Evolutionary conservation across 2,329 filamentous ascomycete species (phyloP).

Genomic region (Curvularia hawaiiensis): DNA sequence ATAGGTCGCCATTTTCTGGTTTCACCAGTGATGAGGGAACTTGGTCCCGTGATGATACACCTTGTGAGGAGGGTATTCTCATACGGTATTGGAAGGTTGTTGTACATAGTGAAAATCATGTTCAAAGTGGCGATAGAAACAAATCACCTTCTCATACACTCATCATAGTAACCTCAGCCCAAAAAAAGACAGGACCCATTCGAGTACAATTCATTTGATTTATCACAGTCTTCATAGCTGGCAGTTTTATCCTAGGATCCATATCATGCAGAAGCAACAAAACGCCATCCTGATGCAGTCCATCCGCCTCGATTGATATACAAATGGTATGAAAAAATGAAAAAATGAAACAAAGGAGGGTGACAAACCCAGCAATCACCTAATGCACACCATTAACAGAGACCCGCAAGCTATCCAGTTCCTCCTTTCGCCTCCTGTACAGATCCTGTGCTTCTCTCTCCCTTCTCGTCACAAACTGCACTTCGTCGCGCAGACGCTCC

Average conservation of each 20-base stretch:
- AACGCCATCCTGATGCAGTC: slow-evolving; percentile 16
- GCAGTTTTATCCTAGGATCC: background rate
- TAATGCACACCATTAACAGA: slow-evolving; percentile 46
- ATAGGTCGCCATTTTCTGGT: no score
- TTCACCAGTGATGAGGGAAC: no score
- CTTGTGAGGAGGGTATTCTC: background rate
- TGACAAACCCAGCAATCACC: slow-evolving; percentile 9
- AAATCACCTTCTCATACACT: background rate
- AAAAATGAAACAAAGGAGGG: background rate
- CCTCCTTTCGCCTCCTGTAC: slow-evolving; percentile 77
- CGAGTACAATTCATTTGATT: background rate
- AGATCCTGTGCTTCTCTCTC: slow-evolving; percentile 91
- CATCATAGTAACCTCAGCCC: background rate
- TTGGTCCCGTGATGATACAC: background rate
- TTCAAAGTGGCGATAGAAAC: background rate
- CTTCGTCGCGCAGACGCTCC: slow-evolving; percentile 79
- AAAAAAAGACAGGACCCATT: background rate
- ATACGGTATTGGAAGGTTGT: background rate
- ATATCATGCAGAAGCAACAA: background rate
- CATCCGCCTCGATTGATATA: background rate
- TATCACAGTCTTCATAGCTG: background rate
- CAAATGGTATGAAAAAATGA: background rate
- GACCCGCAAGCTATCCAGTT: slow-evolving; percentile 67
- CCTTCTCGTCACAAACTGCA: slow-evolving; percentile 75
- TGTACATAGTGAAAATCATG: background rate